Evolutionary conservation across 2,329 filamentous ascomycete genomes (phyloP).

Genomic region (Waltergamsia citrina): DNA sequence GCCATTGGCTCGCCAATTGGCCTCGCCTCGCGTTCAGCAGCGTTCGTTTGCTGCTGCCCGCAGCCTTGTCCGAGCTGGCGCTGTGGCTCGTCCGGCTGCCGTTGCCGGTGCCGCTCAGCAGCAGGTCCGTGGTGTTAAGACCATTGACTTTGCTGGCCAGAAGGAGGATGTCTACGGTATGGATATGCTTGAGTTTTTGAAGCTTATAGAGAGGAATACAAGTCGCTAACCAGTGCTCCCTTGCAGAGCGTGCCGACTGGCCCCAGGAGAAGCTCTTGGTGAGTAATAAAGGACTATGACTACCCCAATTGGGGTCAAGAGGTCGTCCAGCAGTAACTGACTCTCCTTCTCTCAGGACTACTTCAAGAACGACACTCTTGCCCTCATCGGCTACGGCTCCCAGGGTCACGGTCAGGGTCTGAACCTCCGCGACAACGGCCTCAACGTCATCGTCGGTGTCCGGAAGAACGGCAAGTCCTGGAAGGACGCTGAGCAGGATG

Average conservation of each 20-base stretch:
- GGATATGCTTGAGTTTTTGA: conserved; percentile 16
- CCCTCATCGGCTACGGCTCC: conserved; percentile 95
- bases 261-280: conserved; percentile 95
- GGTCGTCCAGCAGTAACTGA: background rate
- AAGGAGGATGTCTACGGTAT: conserved; percentile 92
- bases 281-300: conserved; percentile 31
- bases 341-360: conserved; percentile 56
- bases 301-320: background rate
- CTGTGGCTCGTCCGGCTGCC: conserved; percentile 42
- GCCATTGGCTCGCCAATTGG: conserved; percentile 54
- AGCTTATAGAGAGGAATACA: background rate
- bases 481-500: conserved; percentile 95
- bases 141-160: conserved; percentile 93
- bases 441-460: conserved; percentile 98
- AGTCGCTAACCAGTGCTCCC: too few relatives aligned
- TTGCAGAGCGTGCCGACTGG: conserved; percentile 91
- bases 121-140: conserved; percentile 88
- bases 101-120: conserved; percentile 46
- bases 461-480: conserved; percentile 97
- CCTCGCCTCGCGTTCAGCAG: conserved; percentile 48
- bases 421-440: conserved; percentile 98
- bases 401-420: conserved; percentile 99
- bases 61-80: conserved; percentile 43
- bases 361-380: conserved; percentile 99
- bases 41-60: conserved; percentile 54